These are phyloP conservation scores for Zygnema circumcarinatum DNA, from an alignment of 139 green algal genomes.

Conservation along the genomic window DNA sequence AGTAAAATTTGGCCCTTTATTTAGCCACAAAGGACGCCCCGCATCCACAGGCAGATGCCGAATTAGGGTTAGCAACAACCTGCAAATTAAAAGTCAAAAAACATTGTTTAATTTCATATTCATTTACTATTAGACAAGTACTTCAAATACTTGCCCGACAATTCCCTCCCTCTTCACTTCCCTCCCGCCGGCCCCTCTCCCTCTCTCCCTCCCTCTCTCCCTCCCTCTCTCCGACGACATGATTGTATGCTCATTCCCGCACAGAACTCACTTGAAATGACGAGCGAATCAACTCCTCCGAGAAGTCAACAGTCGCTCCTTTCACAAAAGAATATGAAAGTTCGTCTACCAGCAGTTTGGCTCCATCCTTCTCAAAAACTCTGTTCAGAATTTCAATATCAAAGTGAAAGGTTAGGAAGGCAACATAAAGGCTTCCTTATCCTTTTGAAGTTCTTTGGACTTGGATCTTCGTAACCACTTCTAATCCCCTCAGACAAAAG, in stretches of 20 bases:
- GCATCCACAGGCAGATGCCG: conserved; percentile 44
- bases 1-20: no score
- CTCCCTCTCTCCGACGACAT: neutral
- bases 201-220: neutral
- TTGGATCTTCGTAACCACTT: no score
- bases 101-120: neutral
- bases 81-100: conserved; percentile 32
- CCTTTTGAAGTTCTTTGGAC: neutral
- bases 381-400: conserved; percentile 58
- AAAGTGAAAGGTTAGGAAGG: neutral
- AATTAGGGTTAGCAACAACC: conserved; percentile 53
- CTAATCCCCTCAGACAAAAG: no score
- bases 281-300: conserved; percentile 84
- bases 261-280: conserved; percentile 77
- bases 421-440: neutral
- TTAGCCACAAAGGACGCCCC: conserved; percentile 44
- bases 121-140: neutral
- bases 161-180: neutral
- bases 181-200: neutral
- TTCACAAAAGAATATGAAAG: conserved; percentile 86
- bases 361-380: conserved; percentile 79
- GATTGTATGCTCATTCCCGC: neutral
- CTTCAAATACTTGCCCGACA: neutral
- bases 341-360: conserved; percentile 80
- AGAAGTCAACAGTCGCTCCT: conserved; percentile 85